Conservation (phyloP, 2,329 filamentous ascomycete species). For the Venturiaceae sp. region DNA sequence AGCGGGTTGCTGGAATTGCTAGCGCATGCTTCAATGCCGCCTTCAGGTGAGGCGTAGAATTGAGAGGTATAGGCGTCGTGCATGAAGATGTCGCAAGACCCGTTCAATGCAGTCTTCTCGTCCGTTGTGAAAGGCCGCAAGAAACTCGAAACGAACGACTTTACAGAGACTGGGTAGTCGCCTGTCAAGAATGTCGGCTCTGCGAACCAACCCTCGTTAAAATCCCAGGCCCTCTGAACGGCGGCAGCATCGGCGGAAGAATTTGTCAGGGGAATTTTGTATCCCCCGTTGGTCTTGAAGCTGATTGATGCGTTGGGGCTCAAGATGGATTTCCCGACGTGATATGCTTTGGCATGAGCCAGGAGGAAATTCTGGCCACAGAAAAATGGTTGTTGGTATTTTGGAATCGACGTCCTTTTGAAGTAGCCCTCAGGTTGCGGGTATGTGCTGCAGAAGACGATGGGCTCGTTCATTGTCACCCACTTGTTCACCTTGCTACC, state of each 20-base stretch:
- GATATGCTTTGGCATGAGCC: conserved; percentile 71
- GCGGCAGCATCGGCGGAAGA: conserved; percentile 71
- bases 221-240: conserved; percentile 73
- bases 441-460: conserved; percentile 64
- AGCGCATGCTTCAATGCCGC: conserved; percentile 27
- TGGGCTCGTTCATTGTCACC: conserved; percentile 84
- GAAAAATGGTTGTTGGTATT: conserved; percentile 37
- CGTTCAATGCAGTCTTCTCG: conserved; percentile 21
- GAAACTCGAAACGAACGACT: conserved; percentile 23
- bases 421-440: conserved; percentile 61
- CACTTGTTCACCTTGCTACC: conserved; percentile 71
- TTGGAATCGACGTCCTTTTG: conserved; percentile 75
- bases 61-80: conserved; percentile 26
- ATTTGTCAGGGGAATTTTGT: conserved; percentile 67
- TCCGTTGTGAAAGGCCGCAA: conserved; percentile 20
- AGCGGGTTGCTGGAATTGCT: conserved; percentile 22
- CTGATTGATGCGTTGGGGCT: conserved; percentile 76
- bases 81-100: conserved; percentile 25
- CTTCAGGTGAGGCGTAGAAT: conserved; percentile 23
- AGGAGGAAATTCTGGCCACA: conserved; percentile 68
- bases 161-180: conserved; percentile 57
- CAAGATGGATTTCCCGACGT: conserved; percentile 59
- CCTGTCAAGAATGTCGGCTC: conserved; percentile 75
- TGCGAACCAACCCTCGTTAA: conserved; percentile 80
- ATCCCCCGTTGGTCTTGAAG: conserved; percentile 64